These are phyloP conservation scores for Fusarium redolens DNA, from an alignment of 2,329 filamentous ascomycete genomes.

Conservation along the genomic window DNA sequence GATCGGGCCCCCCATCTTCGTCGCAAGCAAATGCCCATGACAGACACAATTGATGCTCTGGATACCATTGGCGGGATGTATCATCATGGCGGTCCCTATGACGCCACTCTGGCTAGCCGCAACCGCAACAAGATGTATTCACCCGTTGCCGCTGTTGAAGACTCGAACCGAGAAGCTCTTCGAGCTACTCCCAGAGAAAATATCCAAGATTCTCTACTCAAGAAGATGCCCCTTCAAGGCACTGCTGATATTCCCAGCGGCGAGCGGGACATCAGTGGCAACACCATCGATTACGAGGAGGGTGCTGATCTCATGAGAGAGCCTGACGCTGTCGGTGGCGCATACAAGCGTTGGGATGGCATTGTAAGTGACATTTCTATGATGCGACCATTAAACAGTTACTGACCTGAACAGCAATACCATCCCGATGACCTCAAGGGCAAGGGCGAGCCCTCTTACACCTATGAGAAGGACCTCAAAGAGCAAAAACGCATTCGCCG, in stretches of 20 bases:
- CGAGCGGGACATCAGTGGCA: conserved; percentile 73
- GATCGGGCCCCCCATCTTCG: conserved; percentile 75
- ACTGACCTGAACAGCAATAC: conserved; percentile 65
- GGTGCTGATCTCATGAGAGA: conserved; percentile 89
- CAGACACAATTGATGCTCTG: conserved; percentile 84
- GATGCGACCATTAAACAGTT: not conserved
- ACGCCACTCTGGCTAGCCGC: conserved; percentile 80
- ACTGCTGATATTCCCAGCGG: conserved; percentile 82
- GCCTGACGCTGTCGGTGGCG: conserved; percentile 72
- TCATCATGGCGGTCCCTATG: conserved; percentile 92
- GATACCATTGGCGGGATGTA: conserved; percentile 77
- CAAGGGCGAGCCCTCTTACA: conserved; percentile 82
- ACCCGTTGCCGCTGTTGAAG: conserved; percentile 80
- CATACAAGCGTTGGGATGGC: conserved; percentile 81
- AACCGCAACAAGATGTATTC: conserved; percentile 73
- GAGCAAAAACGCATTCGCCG: conserved; percentile 59
- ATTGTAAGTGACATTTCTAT: conserved; percentile 65
- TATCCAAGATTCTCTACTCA: conserved; percentile 77
- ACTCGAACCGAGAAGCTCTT: conserved; percentile 80
- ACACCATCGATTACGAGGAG: conserved; percentile 82
- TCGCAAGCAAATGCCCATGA: conserved; percentile 71
- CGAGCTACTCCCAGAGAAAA: conserved; percentile 84
- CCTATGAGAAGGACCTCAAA: conserved; percentile 75
- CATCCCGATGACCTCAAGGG: conserved; percentile 82
- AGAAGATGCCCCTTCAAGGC: conserved; percentile 84